phyloP scores from a whole-genome alignment of 805 yeast species.

The Suhomyces tanzawaensis region DNA sequence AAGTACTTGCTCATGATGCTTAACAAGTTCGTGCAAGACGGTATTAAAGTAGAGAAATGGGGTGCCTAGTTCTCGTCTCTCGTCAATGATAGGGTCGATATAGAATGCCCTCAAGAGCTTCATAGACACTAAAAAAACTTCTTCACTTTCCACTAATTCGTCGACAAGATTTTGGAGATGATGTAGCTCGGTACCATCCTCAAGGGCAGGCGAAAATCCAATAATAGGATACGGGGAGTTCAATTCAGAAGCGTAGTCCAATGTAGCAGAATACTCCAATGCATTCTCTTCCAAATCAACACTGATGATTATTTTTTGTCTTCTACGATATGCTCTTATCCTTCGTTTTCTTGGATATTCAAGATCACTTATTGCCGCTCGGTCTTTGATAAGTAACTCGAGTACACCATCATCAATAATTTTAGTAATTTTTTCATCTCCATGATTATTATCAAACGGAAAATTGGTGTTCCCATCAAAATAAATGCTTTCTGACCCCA shows the following conservation, averaged over 20 bases:
- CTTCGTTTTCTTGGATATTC: too few species aligned
- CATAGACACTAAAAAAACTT: constrained; percentile 44
- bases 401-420: too few species aligned
- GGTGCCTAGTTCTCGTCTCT: not conserved
- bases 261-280: too few species aligned
- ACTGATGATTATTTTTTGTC: too few species aligned
- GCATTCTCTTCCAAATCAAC: too few species aligned
- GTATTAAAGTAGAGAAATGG: not conserved
- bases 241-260: too few species aligned
- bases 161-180: constrained; percentile 27
- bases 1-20: constrained; percentile 27
- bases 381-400: not conserved
- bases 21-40: constrained; percentile 2
- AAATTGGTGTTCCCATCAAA: too few species aligned
- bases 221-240: constrained; percentile 22
- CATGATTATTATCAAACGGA: too few species aligned
- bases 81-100: constrained; percentile 33
- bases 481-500: too few species aligned
- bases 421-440: too few species aligned
- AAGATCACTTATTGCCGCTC: not conserved
- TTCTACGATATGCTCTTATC: too few species aligned
- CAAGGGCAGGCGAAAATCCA: constrained; percentile 18
- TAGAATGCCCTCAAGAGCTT: constrained; percentile 43
- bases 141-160: constrained; percentile 51
- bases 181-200: not conserved